Conservation (phyloP, 2,329 filamentous ascomycete species). For the Triangularia setosa region DNA sequence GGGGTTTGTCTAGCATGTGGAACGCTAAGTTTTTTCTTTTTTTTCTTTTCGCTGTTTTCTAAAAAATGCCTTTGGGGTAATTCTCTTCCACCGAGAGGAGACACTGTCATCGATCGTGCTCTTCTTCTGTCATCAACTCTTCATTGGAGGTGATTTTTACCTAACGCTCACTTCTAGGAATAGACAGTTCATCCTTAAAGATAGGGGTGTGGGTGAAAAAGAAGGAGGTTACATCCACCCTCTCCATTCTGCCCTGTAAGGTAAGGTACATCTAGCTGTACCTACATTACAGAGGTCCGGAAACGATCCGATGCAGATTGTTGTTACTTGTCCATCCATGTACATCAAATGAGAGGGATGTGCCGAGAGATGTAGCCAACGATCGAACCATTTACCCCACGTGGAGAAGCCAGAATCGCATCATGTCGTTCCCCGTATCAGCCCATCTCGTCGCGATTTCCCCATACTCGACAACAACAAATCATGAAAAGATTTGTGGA, state of each 20-base stretch:
- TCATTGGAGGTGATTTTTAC: neutral
- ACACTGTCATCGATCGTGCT: too few species aligned
- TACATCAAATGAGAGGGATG: neutral
- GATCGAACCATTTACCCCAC: slow-evolving; percentile 16
- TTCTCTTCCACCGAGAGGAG: too few species aligned
- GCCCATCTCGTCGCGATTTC: neutral
- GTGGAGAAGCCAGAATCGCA: slow-evolving; percentile 10
- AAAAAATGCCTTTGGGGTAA: too few species aligned
- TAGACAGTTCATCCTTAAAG: neutral
- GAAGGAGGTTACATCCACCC: neutral
- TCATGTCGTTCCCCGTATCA: slow-evolving; percentile 3
- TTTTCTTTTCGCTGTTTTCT: neutral
- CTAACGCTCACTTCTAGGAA: neutral
- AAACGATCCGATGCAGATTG: neutral
- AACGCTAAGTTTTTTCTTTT: neutral
- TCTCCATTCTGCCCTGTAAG: neutral
- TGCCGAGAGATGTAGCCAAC: neutral
- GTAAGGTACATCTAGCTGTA: neutral
- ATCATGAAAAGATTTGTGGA: neutral
- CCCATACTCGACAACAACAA: neutral
- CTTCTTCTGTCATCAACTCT: too few species aligned
- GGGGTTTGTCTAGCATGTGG: neutral
- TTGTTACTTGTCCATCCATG: neutral
- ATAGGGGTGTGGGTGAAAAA: neutral
- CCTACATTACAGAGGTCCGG: neutral